A percentile compares a stretch with the other conserved stretches of the same genome.
Evolutionary conservation across 495 filamentous ascomycete genomes (phyloP).

Genomic region (Trichodelitschia bisporula): DNA sequence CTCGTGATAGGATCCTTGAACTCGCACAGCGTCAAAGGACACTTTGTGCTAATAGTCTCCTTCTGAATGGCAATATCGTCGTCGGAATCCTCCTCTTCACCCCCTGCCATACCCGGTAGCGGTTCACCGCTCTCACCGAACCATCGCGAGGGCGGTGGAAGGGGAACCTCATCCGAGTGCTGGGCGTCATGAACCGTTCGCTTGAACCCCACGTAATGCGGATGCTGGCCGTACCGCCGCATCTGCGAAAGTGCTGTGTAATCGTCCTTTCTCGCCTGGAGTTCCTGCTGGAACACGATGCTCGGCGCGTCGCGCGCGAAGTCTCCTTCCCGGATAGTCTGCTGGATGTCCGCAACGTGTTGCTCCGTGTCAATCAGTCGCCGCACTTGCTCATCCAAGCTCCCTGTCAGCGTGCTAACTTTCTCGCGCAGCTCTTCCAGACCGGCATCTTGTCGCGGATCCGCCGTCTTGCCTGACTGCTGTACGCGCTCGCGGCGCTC

Average conservation of each 20-base stretch:
- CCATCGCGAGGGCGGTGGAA: slow-evolving; percentile 50
- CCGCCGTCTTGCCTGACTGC: no score
- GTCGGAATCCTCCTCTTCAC: slow-evolving; percentile 22
- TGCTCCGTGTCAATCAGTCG: slow-evolving; percentile 14
- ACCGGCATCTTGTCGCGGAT: no score
- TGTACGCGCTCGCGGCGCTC: no score
- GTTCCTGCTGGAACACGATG: not conserved
- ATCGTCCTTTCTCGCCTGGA: not conserved
- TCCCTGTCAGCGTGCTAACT: slow-evolving; percentile 14
- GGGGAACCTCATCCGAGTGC: slow-evolving; percentile 34
- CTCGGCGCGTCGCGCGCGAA: not conserved
- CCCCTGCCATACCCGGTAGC: slow-evolving; percentile 15
- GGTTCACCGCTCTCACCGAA: slow-evolving; percentile 23
- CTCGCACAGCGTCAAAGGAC: slow-evolving; percentile 52
- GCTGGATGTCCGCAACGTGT: slow-evolving; percentile 7
- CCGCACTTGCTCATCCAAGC: slow-evolving; percentile 16
- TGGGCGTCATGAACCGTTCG: slow-evolving; percentile 51
- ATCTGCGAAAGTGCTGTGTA: slow-evolving; percentile 1
- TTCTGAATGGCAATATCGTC: slow-evolving; percentile 55
- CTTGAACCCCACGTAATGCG: slow-evolving; percentile 50
- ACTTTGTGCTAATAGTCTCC: slow-evolving; percentile 46
- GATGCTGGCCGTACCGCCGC: slow-evolving; percentile 2
- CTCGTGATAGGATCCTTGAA: slow-evolving; percentile 54
- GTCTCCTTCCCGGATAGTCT: not conserved
- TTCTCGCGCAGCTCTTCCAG: not conserved